Conservation (phyloP, 352 stramenopile genomes). For the Phytophthora lateralis region DNA sequence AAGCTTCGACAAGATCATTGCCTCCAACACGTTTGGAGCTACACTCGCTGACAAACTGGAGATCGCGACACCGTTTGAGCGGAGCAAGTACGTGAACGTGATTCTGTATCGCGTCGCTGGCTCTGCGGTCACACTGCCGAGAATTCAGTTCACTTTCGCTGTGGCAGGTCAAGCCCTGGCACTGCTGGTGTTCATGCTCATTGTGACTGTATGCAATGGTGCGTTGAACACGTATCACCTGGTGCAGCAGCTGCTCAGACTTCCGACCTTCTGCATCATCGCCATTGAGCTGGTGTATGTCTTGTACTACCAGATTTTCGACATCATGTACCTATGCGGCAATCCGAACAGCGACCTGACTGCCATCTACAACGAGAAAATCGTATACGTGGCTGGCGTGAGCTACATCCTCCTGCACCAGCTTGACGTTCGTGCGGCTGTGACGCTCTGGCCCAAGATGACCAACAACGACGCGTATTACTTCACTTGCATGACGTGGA, state of each 20-base stretch:
- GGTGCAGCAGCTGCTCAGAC: constrained; percentile 38
- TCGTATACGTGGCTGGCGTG: constrained; percentile 41
- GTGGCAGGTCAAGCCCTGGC: constrained; percentile 40
- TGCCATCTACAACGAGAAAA: constrained; percentile 38
- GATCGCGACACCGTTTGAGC: constrained; percentile 25
- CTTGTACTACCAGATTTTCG: constrained; percentile 51
- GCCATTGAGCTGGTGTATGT: constrained; percentile 44
- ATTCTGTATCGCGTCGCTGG: constrained; percentile 39
- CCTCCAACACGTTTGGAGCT: constrained; percentile 33
- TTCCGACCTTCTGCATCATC: constrained; percentile 46
- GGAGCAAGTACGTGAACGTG: constrained; percentile 32
- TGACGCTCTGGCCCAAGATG: constrained; percentile 48
- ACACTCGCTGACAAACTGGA: constrained; percentile 41
- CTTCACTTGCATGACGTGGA: constrained; percentile 38
- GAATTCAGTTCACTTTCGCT: constrained; percentile 45
- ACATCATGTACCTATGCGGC: constrained; percentile 32
- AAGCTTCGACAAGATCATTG: constrained; percentile 43
- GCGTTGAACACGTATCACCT: constrained; percentile 36
- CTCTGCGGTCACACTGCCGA: constrained; percentile 27
- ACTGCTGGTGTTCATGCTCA: constrained; percentile 39
- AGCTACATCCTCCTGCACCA: constrained; percentile 45
- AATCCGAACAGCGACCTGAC: constrained; percentile 22
- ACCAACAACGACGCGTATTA: constrained; percentile 52
- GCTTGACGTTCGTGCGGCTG: constrained; percentile 39
- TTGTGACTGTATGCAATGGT: constrained; percentile 31